phyloP scores from a whole-genome alignment of 2,329 filamentous ascomycete species.

The Fusarium sp. region DNA sequence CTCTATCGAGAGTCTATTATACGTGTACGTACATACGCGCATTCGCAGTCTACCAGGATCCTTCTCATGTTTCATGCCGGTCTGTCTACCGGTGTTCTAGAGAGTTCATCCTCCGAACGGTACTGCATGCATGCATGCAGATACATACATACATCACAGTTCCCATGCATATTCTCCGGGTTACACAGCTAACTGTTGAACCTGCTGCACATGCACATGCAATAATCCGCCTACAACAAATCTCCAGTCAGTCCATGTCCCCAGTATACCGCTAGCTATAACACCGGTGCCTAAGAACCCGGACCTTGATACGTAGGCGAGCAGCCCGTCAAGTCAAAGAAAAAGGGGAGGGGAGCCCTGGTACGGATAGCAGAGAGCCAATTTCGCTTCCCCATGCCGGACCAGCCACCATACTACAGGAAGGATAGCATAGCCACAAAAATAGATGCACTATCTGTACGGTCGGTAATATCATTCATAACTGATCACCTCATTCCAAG shows the following conservation, averaged over 20 bases:
- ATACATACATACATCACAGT: not conserved
- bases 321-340: not conserved
- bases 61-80: conserved; percentile 25
- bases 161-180: conserved; percentile 10
- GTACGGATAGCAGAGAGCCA: conserved; percentile 6
- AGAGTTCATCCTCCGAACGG: conserved; percentile 17
- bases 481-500: not conserved
- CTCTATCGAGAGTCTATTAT: not conserved
- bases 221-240: not conserved
- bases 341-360: conserved; percentile 20
- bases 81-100: conserved; percentile 5
- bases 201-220: not conserved
- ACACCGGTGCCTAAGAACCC: not conserved
- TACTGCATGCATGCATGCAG: conserved; percentile 12
- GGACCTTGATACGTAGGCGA: not conserved
- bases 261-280: not conserved
- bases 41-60: not conserved
- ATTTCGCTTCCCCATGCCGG: conserved; percentile 43
- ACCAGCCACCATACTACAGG: conserved; percentile 31
- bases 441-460: not conserved
- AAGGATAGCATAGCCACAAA: conserved; percentile 21
- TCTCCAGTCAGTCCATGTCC: not conserved
- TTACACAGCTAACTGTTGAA: conserved; percentile 3
- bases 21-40: not conserved
- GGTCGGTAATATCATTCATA: not conserved